Base-by-base conservation (phyloP, 2,329 filamentous ascomycete genomes). In the Arthrinium phaeospermum region DNA sequence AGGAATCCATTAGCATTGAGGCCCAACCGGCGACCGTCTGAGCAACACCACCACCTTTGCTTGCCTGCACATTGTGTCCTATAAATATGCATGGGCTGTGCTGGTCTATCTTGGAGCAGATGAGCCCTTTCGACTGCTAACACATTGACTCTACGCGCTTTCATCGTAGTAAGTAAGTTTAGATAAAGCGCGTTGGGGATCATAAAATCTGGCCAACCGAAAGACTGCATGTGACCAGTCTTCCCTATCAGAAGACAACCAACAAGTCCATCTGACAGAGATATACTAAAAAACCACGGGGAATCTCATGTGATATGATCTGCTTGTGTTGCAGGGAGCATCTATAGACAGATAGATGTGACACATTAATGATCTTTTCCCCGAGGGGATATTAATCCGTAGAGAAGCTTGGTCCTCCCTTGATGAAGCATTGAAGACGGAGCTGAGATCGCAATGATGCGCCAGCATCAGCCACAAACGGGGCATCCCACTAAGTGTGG, bases 381-480 rank as follows among this genome's bases (percentile, higher is more conserved):
- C 51, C 27, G 14, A 57, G 10, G 16, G 5, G 7, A 19, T 46
- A 19, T 16, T 46, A 7, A 7, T 46, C 7, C 19, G 46, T 7
- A n/a, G 4, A 22, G 8, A 24, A n/a, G 7, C 10, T 24, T 41
- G 34, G 14, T 41, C 19, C 19, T 61, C 19, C 16, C 53, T n/a
- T 61, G 30, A 19, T 10, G 51, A 19, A 57, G 6, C 37, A 30
- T 14, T 61, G 53, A n/a, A 49, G 46, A 49, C 22, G 51, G 8
- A 57, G 51, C 5, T 14, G 27, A 37, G 53, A 37, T 37, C 8
- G 51, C 5, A 68, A 30, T 13, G 30, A 30, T n/a, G 30, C 13
- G 24, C 46, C 46, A 49, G n/a, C 49, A 51, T n/a, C 41, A 68
- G 67, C 67, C 67, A 68, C 67, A 68, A 19, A 19, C 27, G 19